Evolutionary conservation across 225 moss, liverwort and hornwort species (phyloP).

Genomic region (Climacium dendroides): DNA sequence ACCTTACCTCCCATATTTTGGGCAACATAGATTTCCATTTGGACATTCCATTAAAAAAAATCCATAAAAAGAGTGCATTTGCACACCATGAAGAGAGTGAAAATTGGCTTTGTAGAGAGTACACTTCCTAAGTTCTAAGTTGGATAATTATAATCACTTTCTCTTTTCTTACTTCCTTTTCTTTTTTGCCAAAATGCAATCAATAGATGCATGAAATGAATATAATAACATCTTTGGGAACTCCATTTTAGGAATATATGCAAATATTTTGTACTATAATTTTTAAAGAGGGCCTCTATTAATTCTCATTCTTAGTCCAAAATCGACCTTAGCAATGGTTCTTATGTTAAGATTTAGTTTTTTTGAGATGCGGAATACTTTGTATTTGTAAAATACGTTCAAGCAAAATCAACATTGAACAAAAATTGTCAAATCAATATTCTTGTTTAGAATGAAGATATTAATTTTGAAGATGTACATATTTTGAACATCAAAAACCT

Average conservation of each 20-base stretch:
- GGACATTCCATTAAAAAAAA: neutral
- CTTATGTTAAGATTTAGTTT: neutral
- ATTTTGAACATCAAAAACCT: neutral
- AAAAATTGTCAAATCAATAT: neutral
- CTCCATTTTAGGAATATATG: neutral
- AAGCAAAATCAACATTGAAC: neutral
- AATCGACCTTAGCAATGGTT: neutral
- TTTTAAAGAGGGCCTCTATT: neutral
- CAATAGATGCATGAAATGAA: no score
- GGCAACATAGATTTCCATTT: neutral
- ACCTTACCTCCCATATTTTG: no score
- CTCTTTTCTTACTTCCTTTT: neutral
- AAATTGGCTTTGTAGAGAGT: neutral
- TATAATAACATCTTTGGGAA: neutral
- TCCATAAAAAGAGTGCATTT: neutral
- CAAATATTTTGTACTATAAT: neutral
- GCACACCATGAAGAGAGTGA: neutral
- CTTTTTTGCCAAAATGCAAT: neutral
- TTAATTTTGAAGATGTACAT: neutral
- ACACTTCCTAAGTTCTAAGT: neutral
- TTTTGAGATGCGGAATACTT: neutral
- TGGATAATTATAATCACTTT: neutral
- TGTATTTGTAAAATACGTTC: neutral
- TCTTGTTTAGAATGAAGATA: neutral
- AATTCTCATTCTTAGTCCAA: fast-evolving